Evolutionary conservation across 371 early-diverging fungal genomes (phyloP).

Genomic region (Blakeslea trispora): DNA sequence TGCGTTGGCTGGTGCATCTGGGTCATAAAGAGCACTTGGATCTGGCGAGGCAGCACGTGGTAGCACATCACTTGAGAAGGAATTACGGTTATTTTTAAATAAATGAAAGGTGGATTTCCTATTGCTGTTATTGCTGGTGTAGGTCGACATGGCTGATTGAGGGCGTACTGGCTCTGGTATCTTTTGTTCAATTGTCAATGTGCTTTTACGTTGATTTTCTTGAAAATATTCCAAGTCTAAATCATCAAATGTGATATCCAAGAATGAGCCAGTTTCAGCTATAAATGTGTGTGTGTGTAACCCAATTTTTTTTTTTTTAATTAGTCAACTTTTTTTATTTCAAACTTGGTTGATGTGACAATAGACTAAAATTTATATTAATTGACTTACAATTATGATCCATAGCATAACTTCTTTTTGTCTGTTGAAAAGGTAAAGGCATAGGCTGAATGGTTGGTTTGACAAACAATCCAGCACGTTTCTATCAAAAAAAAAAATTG

Average conservation of each 20-base stretch:
- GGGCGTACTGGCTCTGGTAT: slow-evolving; percentile 22
- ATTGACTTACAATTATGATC: slow-evolving; percentile 13
- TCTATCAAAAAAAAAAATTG: slow-evolving; percentile 7
- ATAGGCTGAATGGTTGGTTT: slow-evolving; percentile 8
- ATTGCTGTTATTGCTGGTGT: slow-evolving; percentile 16
- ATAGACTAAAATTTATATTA: background rate
- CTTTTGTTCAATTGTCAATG: background rate
- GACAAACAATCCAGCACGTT: slow-evolving; percentile 21
- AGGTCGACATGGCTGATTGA: slow-evolving; percentile 39
- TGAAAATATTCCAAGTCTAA: slow-evolving; percentile 39
- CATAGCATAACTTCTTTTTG: slow-evolving; percentile 17
- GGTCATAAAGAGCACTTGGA: slow-evolving; percentile 35
- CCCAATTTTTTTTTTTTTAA: background rate
- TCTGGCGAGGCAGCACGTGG: slow-evolving; percentile 20
- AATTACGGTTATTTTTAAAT: slow-evolving; percentile 42
- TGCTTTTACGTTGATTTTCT: slow-evolving; percentile 25
- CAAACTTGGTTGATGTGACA: no score
- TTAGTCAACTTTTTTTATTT: no score
- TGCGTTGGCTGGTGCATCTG: slow-evolving; percentile 27
- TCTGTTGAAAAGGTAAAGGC: background rate
- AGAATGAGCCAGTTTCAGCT: slow-evolving; percentile 23
- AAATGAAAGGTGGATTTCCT: slow-evolving; percentile 47
- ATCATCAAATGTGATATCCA: slow-evolving; percentile 39
- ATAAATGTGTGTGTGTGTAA: slow-evolving; percentile 20
- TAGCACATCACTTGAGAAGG: slow-evolving; percentile 23